A percentile compares a stretch with the other conserved stretches of the same genome.
phyloP scores from a whole-genome alignment of 306 rosid species.

The Senna siamea region DNA sequence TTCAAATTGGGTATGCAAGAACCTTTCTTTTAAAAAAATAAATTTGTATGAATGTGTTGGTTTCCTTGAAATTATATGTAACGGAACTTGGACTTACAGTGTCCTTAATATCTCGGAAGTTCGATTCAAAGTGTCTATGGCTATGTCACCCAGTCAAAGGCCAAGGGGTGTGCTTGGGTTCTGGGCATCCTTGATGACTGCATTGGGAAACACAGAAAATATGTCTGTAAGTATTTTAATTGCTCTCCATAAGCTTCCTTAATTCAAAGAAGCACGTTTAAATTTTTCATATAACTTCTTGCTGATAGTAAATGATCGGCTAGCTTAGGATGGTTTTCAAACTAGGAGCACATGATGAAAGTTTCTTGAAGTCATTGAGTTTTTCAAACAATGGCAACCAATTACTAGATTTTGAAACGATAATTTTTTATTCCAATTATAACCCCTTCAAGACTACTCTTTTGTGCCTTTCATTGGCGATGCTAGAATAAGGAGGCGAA shows the following conservation, averaged over 20 bases:
- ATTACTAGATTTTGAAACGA: not conserved
- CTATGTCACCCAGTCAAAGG: conserved; percentile 77
- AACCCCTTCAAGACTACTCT: no score
- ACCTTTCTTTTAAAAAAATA: conserved; percentile 20
- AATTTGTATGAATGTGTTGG: conserved; percentile 36
- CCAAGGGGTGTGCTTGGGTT: conserved; percentile 94
- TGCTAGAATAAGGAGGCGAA: no score
- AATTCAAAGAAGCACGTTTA: conserved; percentile 1
- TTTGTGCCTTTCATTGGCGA: no score
- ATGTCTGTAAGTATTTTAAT: conserved; percentile 78
- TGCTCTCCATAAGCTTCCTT: conserved; percentile 31
- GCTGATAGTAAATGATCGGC: not conserved
- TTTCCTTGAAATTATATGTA: conserved; percentile 35
- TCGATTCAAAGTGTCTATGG: conserved; percentile 71
- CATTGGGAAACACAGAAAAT: conserved; percentile 93
- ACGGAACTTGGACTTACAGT: conserved; percentile 55
- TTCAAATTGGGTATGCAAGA: conserved; percentile 80
- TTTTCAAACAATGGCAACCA: not conserved
- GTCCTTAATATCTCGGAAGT: conserved; percentile 69
- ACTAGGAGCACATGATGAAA: conserved; percentile 23
- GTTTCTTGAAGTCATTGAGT: conserved; percentile 3
- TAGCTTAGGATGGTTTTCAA: conserved; percentile 1
- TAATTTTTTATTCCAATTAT: not conserved
- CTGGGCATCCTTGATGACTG: conserved; percentile 99
- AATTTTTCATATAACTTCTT: conserved; percentile 20